Conservation (phyloP, 495 filamentous ascomycete genomes). For the Trichoderma orchidacearum region DNA sequence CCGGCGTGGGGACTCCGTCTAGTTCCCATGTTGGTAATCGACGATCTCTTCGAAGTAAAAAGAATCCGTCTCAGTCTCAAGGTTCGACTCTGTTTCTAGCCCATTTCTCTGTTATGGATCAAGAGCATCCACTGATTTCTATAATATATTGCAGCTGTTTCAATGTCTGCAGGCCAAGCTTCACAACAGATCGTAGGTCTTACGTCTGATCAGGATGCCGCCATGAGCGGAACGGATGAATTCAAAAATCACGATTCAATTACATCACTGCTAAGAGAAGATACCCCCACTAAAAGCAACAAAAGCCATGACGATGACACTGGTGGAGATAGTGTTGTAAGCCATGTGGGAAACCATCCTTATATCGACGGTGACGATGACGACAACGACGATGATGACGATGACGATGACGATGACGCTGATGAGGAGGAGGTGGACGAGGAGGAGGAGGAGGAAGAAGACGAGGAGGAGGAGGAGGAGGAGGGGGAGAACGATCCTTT, state of each 20-base stretch:
- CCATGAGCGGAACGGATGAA: constrained; percentile 47
- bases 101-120: no score
- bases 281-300: background rate
- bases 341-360: constrained; percentile 28
- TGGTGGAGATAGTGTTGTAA: constrained; percentile 24
- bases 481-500: constrained; percentile 60
- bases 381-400: constrained; percentile 36
- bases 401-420: constrained; percentile 33
- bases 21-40: constrained; percentile 26
- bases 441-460: constrained; percentile 33
- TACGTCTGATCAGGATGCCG: constrained; percentile 29
- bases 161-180: background rate
- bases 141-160: constrained; percentile 8
- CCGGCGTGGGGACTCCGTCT: background rate
- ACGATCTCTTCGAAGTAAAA: constrained; percentile 55
- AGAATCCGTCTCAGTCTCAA: constrained; percentile 11
- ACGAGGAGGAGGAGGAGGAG: constrained; percentile 28
- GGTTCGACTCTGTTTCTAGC: background rate
- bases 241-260: background rate
- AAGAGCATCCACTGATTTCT: constrained; percentile 3
- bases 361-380: constrained; percentile 38
- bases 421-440: constrained; percentile 38
- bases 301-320: background rate
- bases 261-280: background rate
- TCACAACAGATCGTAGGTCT: background rate